These are phyloP conservation scores for Pochonia chlamydosporia DNA, from an alignment of 2,329 filamentous ascomycete species.

Conservation along the genomic window DNA sequence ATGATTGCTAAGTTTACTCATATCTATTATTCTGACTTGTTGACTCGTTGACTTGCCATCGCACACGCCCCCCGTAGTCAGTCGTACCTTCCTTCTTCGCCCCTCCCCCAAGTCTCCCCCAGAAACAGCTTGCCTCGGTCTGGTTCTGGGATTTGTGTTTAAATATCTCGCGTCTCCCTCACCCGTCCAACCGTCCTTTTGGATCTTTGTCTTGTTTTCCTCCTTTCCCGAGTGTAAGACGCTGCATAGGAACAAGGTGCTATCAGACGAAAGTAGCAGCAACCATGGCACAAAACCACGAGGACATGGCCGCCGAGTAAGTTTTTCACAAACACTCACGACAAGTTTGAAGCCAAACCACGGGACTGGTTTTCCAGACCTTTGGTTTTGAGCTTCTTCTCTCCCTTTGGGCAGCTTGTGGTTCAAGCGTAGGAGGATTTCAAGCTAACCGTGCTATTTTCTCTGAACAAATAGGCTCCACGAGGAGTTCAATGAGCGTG, in stretches of 20 bases:
- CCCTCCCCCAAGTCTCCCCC: neutral
- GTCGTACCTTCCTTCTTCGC: constrained; percentile 1
- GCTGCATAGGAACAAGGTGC: neutral
- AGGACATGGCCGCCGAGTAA: constrained; percentile 27
- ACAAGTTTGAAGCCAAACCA: no score
- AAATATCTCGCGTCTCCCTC: neutral
- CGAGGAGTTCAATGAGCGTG: constrained; percentile 20
- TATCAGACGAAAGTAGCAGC: neutral
- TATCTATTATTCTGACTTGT: neutral
- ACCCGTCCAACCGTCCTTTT: neutral
- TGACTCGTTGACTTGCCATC: neutral
- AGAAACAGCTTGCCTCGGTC: neutral
- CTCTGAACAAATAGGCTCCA: constrained; percentile 17
- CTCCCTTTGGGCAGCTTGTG: neutral
- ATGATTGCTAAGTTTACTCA: neutral
- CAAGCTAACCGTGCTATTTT: neutral
- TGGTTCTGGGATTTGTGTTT: neutral
- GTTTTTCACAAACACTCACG: no score
- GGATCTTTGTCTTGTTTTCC: neutral
- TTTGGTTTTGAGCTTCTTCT: no score
- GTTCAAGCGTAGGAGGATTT: no score
- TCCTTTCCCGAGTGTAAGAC: neutral
- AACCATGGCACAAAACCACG: constrained; percentile 27
- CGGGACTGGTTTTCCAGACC: no score
- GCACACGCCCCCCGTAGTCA: neutral